Evolutionary conservation across 345 rosid genomes (phyloP), one percentile per base, ranked within the genome.

Genomic region (Euphorbia tirucalli): DNA sequence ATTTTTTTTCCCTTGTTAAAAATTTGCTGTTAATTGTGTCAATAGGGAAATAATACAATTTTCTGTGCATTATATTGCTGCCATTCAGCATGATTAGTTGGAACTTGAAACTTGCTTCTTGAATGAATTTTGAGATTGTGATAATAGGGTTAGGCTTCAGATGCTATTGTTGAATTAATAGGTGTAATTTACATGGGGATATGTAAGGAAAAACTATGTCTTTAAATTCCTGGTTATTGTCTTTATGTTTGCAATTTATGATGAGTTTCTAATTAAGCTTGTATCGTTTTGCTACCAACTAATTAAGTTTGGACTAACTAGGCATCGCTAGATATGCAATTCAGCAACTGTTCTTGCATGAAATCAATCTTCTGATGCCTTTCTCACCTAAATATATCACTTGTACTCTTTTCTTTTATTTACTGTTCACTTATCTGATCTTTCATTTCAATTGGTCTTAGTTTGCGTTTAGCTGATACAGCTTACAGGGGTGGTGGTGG

Each of bases 41-140:
- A 61, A 72, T 63, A 72, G 61, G 61, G 14, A 39, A 54, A 37
- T 52, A 52, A 50, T 39, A 4, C 62, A 72, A 15, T 18, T 32
- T 35, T 48, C 16, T 52, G 61, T 61, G 52, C 54, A 63, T 35
- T 62, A 54, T 27, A 13, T 37, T 8, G 61, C 35, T 71, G n/a
- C 24, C 43, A 21, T 35, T 60, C 52, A 61, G 31, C 11, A 22
- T 18, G 37, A 35, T 24, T 18, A 22, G 50, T 48, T 71, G 58
- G 24, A 16, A 32, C 61, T 71, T 22, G 14, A 37, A 37, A 37
- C 44, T 2, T 18, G 61, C n/a, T n/a, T n/a, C 22, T 49, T 54
- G 11, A 69, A 24, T 44, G 32, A 68, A 68, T 37, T 54, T 54
- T 37, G 22, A 55, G 18, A 37, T 55, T 30, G 3, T 16, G 30